Conservation (phyloP, 1,284 basidiomycete species). For the Tausonia pullulans region DNA sequence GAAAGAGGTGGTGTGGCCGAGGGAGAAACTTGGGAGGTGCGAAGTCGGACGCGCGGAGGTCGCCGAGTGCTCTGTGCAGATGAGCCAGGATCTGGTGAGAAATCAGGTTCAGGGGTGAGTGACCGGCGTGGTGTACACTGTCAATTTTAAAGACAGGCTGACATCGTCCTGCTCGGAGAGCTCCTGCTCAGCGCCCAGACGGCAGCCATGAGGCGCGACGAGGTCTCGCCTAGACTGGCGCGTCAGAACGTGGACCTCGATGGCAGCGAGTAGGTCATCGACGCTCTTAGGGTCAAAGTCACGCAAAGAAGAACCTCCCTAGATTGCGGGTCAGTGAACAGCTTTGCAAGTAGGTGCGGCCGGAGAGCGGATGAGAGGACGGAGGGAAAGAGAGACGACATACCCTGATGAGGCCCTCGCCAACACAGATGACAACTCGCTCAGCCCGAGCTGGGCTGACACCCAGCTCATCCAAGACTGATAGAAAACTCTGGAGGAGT, state of each 20-base stretch:
- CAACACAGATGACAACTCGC: constrained; percentile 71
- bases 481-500: constrained; percentile 66
- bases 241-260: constrained; percentile 29
- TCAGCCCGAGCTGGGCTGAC: constrained; percentile 77
- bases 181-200: constrained; percentile 23
- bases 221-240: constrained; percentile 9
- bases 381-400: constrained; percentile 22
- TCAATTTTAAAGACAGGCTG: neutral
- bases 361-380: neutral
- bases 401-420: constrained; percentile 74
- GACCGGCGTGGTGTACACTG: neutral
- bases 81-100: constrained; percentile 25
- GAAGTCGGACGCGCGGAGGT: constrained; percentile 24
- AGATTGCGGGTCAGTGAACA: constrained; percentile 2
- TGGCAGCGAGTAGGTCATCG: constrained; percentile 23
- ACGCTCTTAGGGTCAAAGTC: constrained; percentile 31
- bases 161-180: constrained; percentile 16
- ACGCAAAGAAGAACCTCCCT: constrained; percentile 53
- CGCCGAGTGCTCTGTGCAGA: constrained; percentile 26
- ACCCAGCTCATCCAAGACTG: constrained; percentile 79
- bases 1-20: constrained; percentile 50
- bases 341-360: constrained; percentile 15
- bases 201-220: constrained; percentile 26
- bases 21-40: constrained; percentile 39
- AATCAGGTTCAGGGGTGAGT: neutral